Evolutionary conservation across 148 eudicot species (phyloP), one percentile per base, ranked within the genome.

Genomic region (Silene conica): DNA sequence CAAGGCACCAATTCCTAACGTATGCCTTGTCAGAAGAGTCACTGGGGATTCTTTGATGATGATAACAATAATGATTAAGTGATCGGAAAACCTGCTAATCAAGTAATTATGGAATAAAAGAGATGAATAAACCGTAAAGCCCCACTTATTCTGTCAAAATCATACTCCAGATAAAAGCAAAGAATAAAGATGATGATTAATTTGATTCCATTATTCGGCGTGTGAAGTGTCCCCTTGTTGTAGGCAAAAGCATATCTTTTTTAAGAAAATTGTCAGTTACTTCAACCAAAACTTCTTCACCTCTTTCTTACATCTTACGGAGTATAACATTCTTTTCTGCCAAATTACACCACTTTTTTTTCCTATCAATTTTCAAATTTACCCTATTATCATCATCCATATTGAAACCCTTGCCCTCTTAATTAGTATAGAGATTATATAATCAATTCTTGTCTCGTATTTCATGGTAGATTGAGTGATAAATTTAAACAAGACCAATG

Each of bases 171-270:
- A 28, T 45, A 69, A 77, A 77, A 63, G 74, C 64, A 77, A 73
- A 73, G 80, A 81, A 77, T 73, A 81, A 73, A 77, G 63, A 63
- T 56, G 34, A 46, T 20, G 12, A 67, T 58, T 79, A 70, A 23
- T 71, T 71, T 55, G 50, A 26, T 50, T 68, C 71, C 56, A 43
- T 73, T 26, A 54, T 70, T 74, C 70, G 75, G 78, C 75, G 75
- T 79, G 73, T 76, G 61, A 61, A 70, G 72, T 77, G 74, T 68
- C 43, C 63, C 66, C 73, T 57, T 77, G 77, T 67, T 22, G 67
- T 76, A 45, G 67, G 61, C 83, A 72, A 80, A 80, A 75, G 73
- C 76, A 64, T 15, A 68, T 63, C 72, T 65, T 71, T 77, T 16
- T 31, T 62, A 70, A 77, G 22, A 77, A 71, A 20, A 71, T 63